phyloP scores from a whole-genome alignment of 208 protist genomes.

The Leishmania martiniquensis region DNA sequence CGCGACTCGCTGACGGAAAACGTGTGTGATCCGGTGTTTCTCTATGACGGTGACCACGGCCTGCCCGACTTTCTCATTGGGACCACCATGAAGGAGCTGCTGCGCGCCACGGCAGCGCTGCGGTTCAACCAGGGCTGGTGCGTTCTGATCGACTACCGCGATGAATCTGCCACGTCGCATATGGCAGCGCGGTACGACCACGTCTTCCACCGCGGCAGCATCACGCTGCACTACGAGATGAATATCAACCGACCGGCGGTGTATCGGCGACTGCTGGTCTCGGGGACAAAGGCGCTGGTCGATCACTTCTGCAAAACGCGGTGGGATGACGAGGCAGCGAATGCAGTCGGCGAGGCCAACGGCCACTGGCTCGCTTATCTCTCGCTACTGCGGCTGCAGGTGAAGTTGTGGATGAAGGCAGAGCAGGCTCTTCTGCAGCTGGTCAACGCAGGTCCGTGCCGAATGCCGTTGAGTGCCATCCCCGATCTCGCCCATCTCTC shows the following conservation, averaged over 20 bases:
- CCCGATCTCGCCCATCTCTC: conserved; percentile 47
- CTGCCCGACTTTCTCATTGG: conserved; percentile 41
- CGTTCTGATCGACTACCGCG: conserved; percentile 73
- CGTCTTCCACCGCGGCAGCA: conserved; percentile 65
- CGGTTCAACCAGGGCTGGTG: conserved; percentile 87
- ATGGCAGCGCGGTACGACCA: conserved; percentile 67
- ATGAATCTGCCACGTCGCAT: conserved; percentile 45
- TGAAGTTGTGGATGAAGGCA: conserved; percentile 67
- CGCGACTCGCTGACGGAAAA: conserved; percentile 22
- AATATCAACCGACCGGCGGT: conserved; percentile 65
- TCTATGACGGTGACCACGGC: conserved; percentile 55
- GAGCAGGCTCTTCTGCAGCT: conserved; percentile 66
- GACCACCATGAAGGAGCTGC: conserved; percentile 27
- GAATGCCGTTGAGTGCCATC: conserved; percentile 14
- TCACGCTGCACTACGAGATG: conserved; percentile 81
- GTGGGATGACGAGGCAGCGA: conserved; percentile 22
- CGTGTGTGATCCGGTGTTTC: conserved; percentile 30
- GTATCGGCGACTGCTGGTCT: conserved; percentile 72
- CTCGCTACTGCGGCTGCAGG: conserved; percentile 57
- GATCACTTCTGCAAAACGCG: conserved; percentile 61
- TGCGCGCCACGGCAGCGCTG: conserved; percentile 64
- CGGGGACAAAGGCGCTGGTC: conserved; percentile 69
- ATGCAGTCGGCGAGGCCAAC: conserved; percentile 22
- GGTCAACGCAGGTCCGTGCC: conserved; percentile 15
- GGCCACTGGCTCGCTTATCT: conserved; percentile 62